Evolutionary conservation across 306 rosid genomes (phyloP).

Genomic region (Vigna reflexopilosa): DNA sequence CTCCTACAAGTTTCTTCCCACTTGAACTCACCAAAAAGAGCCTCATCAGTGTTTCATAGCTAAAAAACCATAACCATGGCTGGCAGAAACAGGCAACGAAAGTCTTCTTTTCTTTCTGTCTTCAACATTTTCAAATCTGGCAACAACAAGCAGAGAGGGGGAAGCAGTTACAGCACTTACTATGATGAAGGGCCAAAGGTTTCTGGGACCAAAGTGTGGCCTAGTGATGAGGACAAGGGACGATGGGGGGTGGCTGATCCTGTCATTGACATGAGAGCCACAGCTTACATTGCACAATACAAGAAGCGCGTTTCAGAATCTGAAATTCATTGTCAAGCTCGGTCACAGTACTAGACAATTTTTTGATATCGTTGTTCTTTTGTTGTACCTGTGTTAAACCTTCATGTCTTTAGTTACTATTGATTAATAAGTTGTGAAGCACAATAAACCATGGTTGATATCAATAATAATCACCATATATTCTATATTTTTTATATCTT

Average conservation of each 20-base stretch:
- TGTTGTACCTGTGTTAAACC: constrained; percentile 4
- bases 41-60: neutral
- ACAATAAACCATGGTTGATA: constrained; percentile 6
- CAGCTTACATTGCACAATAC: constrained; percentile 60
- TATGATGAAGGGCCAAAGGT: constrained; percentile 54
- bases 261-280: constrained; percentile 71
- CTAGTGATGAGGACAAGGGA: constrained; percentile 78
- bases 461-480: neutral
- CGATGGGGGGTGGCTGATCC: constrained; percentile 75
- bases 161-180: constrained; percentile 11
- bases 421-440: constrained; percentile 39
- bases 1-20: constrained; percentile 19
- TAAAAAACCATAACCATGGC: constrained; percentile 49
- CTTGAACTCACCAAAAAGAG: constrained; percentile 3
- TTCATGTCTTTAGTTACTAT: constrained; percentile 16
- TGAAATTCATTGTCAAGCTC: constrained; percentile 52
- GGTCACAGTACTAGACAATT: constrained; percentile 37
- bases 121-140: constrained; percentile 66
- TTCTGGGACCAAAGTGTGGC: constrained; percentile 63
- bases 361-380: neutral
- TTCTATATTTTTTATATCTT: neutral
- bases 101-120: constrained; percentile 62
- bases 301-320: constrained; percentile 62
- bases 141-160: constrained; percentile 47
- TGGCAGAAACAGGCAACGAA: constrained; percentile 66